phyloP scores from a whole-genome alignment of 1,284 basidiomycete genomes.

The Ceratobasidium sp. region DNA sequence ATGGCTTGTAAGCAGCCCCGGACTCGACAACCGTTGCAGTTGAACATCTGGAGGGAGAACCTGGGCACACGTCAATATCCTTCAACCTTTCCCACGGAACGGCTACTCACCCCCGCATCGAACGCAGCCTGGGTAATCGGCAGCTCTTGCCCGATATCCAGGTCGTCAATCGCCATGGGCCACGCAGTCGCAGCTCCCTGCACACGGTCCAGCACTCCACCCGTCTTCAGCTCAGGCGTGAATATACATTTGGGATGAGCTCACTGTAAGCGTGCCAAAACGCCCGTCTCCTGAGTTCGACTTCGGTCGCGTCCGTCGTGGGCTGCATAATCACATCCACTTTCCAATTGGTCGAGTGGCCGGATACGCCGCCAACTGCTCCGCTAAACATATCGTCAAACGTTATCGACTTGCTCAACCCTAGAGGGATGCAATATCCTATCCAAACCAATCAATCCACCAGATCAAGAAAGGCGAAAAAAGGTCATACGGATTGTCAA shows the following conservation, averaged over 20 bases:
- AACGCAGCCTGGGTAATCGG: constrained; percentile 16
- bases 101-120: constrained; percentile 36
- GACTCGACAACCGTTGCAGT: constrained; percentile 24
- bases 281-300: constrained; percentile 20
- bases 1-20: constrained; percentile 26
- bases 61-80: neutral
- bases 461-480: neutral
- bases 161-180: constrained; percentile 40
- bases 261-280: constrained; percentile 42
- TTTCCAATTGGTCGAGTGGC: constrained; percentile 32
- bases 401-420: constrained; percentile 22
- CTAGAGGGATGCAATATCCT: constrained; percentile 37
- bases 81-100: neutral
- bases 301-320: constrained; percentile 27
- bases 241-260: neutral
- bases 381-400: constrained; percentile 41
- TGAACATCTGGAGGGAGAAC: constrained; percentile 38
- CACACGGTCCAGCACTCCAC: constrained; percentile 23
- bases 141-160: constrained; percentile 33
- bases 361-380: constrained; percentile 25
- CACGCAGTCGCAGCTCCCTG: constrained; percentile 30
- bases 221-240: neutral
- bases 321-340: constrained; percentile 33
- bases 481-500: constrained; percentile 26
- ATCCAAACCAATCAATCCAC: neutral